Percentiles rank a stretch among this genome's conserved stretches.
Evolutionary conservation across 2,329 filamentous ascomycete species (phyloP).

Genomic region (Fusarium euwallaceae): DNA sequence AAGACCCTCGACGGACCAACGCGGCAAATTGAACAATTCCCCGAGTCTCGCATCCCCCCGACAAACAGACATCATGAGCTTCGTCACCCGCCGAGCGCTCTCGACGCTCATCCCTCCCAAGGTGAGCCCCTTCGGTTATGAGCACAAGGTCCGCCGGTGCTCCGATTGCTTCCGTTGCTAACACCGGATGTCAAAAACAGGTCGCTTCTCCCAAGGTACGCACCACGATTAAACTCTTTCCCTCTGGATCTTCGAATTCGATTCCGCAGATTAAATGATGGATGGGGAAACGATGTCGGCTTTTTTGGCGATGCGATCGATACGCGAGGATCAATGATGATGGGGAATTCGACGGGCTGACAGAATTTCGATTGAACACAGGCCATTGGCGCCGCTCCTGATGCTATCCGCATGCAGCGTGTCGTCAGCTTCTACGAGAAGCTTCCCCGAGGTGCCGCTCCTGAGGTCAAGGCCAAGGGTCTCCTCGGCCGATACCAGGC

Average conservation of each 20-base stretch:
- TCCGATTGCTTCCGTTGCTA: slow-evolving; percentile 55
- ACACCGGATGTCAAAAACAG: slow-evolving; percentile 59
- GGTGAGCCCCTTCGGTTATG: slow-evolving; percentile 68
- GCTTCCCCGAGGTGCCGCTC: slow-evolving; percentile 92
- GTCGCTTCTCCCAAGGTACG: slow-evolving; percentile 86
- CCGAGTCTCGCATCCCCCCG: slow-evolving; percentile 40
- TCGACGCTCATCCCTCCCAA: slow-evolving; percentile 99
- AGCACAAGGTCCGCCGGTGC: slow-evolving; percentile 42
- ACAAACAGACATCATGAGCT: slow-evolving; percentile 82
- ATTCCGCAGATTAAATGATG: slow-evolving; percentile 26
- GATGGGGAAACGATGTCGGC: slow-evolving; percentile 21
- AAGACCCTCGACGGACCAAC: slow-evolving; percentile 50
- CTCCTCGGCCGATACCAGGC: slow-evolving; percentile 90
- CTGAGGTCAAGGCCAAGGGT: slow-evolving; percentile 84
- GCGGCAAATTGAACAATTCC: slow-evolving; percentile 43
- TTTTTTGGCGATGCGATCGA: slow-evolving; percentile 29
- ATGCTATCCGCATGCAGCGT: slow-evolving; percentile 97
- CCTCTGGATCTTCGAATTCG: slow-evolving; percentile 22
- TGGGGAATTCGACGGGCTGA: slow-evolving; percentile 52
- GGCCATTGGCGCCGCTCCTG: slow-evolving; percentile 94
- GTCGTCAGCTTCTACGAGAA: slow-evolving; percentile 99
- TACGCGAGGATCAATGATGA: slow-evolving; percentile 22
- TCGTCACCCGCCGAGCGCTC: slow-evolving; percentile 88
- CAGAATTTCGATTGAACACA: slow-evolving; percentile 56
- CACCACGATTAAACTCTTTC: slow-evolving; percentile 18